Conservation (phyloP, 768 basidiomycete genomes). For the Mycena haematopus region DNA sequence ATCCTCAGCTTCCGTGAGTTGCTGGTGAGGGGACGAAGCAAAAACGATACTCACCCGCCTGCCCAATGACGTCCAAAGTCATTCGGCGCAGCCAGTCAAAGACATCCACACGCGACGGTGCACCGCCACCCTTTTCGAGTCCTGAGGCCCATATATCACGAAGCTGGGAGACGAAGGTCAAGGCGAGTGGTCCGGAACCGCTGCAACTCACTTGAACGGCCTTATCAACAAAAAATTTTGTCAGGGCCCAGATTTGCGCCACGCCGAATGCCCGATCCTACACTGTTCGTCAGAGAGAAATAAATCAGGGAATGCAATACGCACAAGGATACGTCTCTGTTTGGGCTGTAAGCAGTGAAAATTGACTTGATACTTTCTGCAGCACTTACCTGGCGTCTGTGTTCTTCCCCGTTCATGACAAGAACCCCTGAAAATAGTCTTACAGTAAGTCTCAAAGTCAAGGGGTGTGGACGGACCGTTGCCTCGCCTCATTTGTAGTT, state of each 20-base stretch:
- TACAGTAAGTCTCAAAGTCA: not conserved
- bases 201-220: not conserved
- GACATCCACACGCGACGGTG: not conserved
- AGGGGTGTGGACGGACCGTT: too few species aligned
- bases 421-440: not conserved
- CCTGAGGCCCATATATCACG: conserved; percentile 6
- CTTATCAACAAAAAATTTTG: conserved; percentile 8
- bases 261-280: conserved; percentile 10
- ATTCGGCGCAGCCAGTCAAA: conserved; percentile 6
- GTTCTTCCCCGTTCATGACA: not conserved
- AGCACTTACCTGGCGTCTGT: not conserved
- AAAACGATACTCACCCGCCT: conserved; percentile 1
- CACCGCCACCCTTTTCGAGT: not conserved
- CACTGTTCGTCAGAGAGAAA: not conserved
- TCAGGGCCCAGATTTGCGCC: not conserved
- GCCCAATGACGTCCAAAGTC: conserved; percentile 9
- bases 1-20: not conserved
- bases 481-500: not conserved
- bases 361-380: not conserved
- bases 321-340: not conserved
- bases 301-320: not conserved
- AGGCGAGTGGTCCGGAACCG: not conserved
- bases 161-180: not conserved
- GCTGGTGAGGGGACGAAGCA: not conserved
- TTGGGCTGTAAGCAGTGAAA: not conserved